phyloP scores from a whole-genome alignment of 1,284 basidiomycete species.

The Leccinum angustisporum region DNA sequence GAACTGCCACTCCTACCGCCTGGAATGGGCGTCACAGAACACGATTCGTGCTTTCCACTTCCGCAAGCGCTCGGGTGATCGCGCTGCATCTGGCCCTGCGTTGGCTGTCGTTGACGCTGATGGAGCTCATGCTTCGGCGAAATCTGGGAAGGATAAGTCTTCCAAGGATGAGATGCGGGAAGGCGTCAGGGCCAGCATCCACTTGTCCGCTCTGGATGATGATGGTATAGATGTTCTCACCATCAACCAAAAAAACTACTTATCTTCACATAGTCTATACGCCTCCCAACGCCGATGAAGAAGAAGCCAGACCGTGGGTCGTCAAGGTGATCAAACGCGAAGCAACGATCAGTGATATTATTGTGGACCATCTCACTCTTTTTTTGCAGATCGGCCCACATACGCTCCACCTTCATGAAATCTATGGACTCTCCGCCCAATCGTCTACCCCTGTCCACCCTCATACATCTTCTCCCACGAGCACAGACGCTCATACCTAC shows the following conservation, averaged over 20 bases:
- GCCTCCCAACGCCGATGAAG: constrained; percentile 39
- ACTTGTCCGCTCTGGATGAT: constrained; percentile 74
- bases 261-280: constrained; percentile 79
- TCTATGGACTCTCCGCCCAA: constrained; percentile 80
- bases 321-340: constrained; percentile 89
- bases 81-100: constrained; percentile 65
- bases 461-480: constrained; percentile 40
- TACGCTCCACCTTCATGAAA: constrained; percentile 90
- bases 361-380: constrained; percentile 9
- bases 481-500: constrained; percentile 45
- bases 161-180: constrained; percentile 49
- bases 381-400: constrained; percentile 73
- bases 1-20: constrained; percentile 9
- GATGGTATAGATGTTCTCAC: constrained; percentile 61
- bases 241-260: constrained; percentile 79
- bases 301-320: constrained; percentile 69
- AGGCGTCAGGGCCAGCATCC: constrained; percentile 75
- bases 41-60: constrained; percentile 68
- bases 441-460: constrained; percentile 42
- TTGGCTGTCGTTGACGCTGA: constrained; percentile 73
- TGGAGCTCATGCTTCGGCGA: constrained; percentile 17
- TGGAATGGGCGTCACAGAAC: constrained; percentile 35
- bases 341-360: constrained; percentile 55
- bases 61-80: constrained; percentile 49
- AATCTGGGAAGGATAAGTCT: constrained; percentile 41